phyloP scores from a whole-genome alignment of 2,329 filamentous ascomycete species.

The Anisogramma anomala region DNA sequence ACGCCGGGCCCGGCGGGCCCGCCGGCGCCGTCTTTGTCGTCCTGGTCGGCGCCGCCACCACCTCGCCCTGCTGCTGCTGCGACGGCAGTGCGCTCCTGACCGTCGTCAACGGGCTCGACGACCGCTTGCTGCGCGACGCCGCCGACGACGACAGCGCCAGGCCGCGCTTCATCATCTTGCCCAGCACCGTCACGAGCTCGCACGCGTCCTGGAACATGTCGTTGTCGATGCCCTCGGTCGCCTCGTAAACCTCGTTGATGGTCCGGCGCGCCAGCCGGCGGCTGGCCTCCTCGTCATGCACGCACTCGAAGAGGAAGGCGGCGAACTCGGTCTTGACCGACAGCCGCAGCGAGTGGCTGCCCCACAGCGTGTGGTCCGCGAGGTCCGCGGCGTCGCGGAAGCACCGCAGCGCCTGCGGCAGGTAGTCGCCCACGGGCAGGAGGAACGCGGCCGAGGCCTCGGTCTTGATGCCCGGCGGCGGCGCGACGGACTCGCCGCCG shows the following conservation, averaged over 20 bases:
- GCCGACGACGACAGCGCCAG: slow-evolving; percentile 22
- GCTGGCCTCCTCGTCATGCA: slow-evolving; percentile 68
- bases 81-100: not conserved
- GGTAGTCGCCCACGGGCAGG: slow-evolving; percentile 66
- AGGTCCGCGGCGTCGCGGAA: slow-evolving; percentile 68
- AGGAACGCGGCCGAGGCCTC: slow-evolving; percentile 58
- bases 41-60: not conserved
- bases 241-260: slow-evolving; percentile 83
- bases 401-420: slow-evolving; percentile 67
- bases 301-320: slow-evolving; percentile 87
- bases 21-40: not conserved
- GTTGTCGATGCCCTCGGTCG: slow-evolving; percentile 85
- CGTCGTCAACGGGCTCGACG: slow-evolving; percentile 20
- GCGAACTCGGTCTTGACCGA: slow-evolving; percentile 87
- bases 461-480: slow-evolving; percentile 42
- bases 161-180: slow-evolving; percentile 78
- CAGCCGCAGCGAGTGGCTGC: slow-evolving; percentile 78
- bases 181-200: slow-evolving; percentile 73
- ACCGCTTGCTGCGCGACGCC: slow-evolving; percentile 25
- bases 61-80: not conserved
- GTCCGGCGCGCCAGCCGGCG: slow-evolving; percentile 68
- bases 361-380: slow-evolving; percentile 66
- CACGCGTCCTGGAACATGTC: slow-evolving; percentile 91
- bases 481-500: slow-evolving; percentile 47
- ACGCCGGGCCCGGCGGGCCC: not conserved